Evolutionary conservation across 2,329 filamentous ascomycete genomes (phyloP).

Genomic region (Lachnum nothofagi): DNA sequence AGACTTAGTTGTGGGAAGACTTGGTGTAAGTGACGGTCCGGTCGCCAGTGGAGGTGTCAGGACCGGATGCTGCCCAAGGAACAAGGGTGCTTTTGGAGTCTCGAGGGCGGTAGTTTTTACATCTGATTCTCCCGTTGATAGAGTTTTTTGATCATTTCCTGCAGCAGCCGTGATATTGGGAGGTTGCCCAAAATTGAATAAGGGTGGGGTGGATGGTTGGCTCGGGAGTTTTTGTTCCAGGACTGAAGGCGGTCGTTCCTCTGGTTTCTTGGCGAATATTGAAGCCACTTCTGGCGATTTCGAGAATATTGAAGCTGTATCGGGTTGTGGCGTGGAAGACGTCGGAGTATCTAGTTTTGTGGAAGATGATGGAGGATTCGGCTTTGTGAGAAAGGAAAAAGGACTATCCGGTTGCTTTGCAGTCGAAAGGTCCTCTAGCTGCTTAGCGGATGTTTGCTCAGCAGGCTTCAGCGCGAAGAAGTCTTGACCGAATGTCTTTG

Average conservation of each 20-base stretch:
- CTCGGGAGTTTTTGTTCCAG: background rate
- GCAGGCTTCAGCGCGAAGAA: conserved; percentile 4
- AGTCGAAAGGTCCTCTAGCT: background rate
- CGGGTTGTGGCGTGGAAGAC: background rate
- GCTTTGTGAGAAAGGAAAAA: background rate
- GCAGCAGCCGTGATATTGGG: background rate
- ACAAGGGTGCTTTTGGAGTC: conserved; percentile 3
- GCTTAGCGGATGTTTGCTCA: background rate
- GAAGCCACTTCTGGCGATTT: background rate
- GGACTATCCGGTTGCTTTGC: background rate
- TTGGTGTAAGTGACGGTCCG: background rate
- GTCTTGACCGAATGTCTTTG: conserved; percentile 5
- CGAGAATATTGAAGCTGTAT: background rate
- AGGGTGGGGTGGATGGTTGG: background rate
- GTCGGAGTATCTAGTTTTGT: background rate
- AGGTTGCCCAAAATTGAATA: background rate
- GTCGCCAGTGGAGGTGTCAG: background rate
- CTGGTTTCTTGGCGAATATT: conserved; percentile 4
- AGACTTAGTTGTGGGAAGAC: background rate
- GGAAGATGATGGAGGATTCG: background rate
- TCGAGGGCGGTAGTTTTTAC: background rate
- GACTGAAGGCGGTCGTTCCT: background rate
- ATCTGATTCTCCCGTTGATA: background rate
- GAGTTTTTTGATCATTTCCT: background rate
- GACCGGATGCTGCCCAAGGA: background rate